Evolutionary conservation across 2,329 filamentous ascomycete genomes (phyloP), one percentile per base, ranked within the genome.

Genomic region (Pseudogymnoascus sp.): DNA sequence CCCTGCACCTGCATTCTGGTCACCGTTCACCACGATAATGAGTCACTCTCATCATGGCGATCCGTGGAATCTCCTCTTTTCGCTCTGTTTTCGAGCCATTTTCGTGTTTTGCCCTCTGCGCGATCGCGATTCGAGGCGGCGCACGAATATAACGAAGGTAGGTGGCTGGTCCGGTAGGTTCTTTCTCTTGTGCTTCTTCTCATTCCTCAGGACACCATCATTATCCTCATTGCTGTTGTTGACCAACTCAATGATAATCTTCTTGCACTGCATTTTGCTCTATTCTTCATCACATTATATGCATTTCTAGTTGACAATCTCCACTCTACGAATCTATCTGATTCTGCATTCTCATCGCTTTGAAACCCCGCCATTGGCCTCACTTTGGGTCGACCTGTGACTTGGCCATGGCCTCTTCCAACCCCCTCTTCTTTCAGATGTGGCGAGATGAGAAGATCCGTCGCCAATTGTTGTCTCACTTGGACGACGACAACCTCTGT

Each of bases 401-500:
- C 47, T 33, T 54, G 26, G 47, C 47, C 29, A 73, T 73, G 71
- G 71, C 71, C 61, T 59, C 59, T 44, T 41, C 64, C 54, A 70
- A 60, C 66, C 64, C 68, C 68, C 62, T 62, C 63, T 69, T 71
- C 65, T 60, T 67, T 63, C 64, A 65, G 65, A 63, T 72, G 29
- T 73, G 71, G 71, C 66, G 66, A 66, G 64, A 71, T 66, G 65
- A 68, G n/a, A 58, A 58, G 7, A 65, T 73, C 40, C 66, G 67
- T 44, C 64, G 63, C 61, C 63, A 36, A 31, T 62, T 73, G 58
- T 64, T 72, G 64, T 62, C 66, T 61, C 63, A 69, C 50, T 24
- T 72, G 60, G 69, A 72, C 58, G 69, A 61, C 33, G 60, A 59
- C n/a, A 63, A 65, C 8, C 66, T 84, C 65, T 82, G 81, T 75